Evolutionary conservation across 1,284 basidiomycete genomes (phyloP), one percentile per base, ranked within the genome.

Genomic region (Lignosus rhinocerotis): DNA sequence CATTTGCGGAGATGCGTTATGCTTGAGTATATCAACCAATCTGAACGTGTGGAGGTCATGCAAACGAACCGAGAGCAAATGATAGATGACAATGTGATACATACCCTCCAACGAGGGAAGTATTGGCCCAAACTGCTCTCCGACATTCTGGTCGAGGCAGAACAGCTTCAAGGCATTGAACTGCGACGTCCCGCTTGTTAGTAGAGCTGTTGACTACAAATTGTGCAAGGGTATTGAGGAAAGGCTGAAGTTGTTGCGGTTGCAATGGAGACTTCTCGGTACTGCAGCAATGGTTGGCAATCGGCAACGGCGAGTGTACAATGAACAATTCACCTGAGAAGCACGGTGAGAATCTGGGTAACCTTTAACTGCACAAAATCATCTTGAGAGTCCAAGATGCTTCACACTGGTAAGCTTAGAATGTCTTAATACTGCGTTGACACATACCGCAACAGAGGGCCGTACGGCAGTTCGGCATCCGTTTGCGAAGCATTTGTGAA

Each of bases 361-460:
- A 91, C 83, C 71, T 96, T 97, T 60, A 98, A 81, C 67, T 96
- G 93, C 31, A 94, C 88, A 67, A 97, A 98, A 71, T 97, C 94
- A 71, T 99, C 96, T 66, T 90, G 88, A 38, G 91, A 87, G 41
- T 94, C 90, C 48, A 98, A 77, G 41, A 88, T 83, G 66, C 93
- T 94, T 14, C 44, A 32, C 16, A 30, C 36, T 12, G 32, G 51
- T 66, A 44, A 70, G 57, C 19, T 39, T 32, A 25, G 49, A 25
- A 34, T 46, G 21, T 41, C 60, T 52, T 44, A 46, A 44, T 16
- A 44, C 19, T 21, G 38, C 55, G 8, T 2, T 7, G 8, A 5
- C 30, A 41, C 78, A 55, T 70, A 94, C 91, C 91, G 88, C 59
- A 96, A 80, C 43, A 98, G 79, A 9, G 94, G 92, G 30, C 80